Base-by-base conservation (phyloP, 1,284 basidiomycete genomes). In the Quambalaria eucalypti region DNA sequence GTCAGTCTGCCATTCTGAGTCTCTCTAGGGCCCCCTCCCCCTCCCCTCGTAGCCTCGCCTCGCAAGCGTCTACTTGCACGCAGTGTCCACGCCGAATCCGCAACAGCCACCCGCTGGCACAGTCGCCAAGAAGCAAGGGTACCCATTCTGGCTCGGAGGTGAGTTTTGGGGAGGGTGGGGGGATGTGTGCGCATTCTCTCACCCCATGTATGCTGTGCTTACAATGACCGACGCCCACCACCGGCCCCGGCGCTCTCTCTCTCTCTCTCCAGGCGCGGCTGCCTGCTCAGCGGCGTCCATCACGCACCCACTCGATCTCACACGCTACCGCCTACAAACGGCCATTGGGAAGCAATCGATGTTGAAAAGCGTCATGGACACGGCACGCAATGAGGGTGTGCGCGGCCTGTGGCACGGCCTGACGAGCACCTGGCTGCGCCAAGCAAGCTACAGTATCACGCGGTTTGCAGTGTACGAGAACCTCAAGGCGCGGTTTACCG, bases 241-340 rank as follows among this genome's bases (percentile, higher is more conserved):
- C 28, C 28, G 3, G 29, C 23, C 48, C 23, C 31, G 16, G 36
- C 36, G 14, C 28, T 23, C 39, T 21, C 26, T 26, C 8, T 36
- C 39, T 50, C 6, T 23, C 38, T 7, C 44, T 25, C n/a, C 28
- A 19, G 55, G 55, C 16, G 55, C 55, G 14, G 47, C 48, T 26
- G 55, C 55, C 16, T 52, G 39, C 38, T 54, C 51, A 30, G 59
- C 59, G 4, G 59, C 56, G 21, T 48, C 56, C 5, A 58, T 61
- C 21, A 61, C 56, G 21, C 59, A 61, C 38, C 59, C 59, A 1
- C 56, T 61, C 39, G 59, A 61, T 44, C 47, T 55, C 52, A 58
- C 52, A 26, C 58, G 57, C 48, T 58, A 61, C 48, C 52, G 59
- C 26, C 48, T 59, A 16, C 59, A 40, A 50, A 61, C 59, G 30